These are phyloP conservation scores for Vitis rupestris DNA, from an alignment of 164 flowering plant genomes.

Conservation along the genomic window DNA sequence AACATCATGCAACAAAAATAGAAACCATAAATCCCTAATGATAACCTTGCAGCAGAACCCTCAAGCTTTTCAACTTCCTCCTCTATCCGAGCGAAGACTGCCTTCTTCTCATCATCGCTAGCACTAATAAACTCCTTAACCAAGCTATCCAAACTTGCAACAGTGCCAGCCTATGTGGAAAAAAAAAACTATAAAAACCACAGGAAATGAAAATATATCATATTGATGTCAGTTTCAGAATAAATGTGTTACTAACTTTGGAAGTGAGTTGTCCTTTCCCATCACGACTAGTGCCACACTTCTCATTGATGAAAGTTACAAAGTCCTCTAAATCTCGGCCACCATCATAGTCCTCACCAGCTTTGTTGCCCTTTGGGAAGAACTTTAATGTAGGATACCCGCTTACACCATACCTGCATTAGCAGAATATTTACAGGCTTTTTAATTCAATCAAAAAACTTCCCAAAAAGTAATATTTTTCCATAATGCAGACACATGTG, in stretches of 20 bases:
- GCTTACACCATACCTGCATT: constrained; percentile 83
- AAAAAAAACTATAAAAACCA: neutral
- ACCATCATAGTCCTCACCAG: constrained; percentile 92
- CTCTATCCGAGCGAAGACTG: constrained; percentile 51
- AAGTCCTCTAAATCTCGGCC: constrained; percentile 89
- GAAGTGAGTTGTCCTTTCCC: constrained; percentile 84
- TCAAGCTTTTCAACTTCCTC: constrained; percentile 75
- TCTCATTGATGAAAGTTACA: constrained; percentile 83
- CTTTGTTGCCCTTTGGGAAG: constrained; percentile 91
- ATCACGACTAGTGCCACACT: constrained; percentile 87
- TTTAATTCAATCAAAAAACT: neutral
- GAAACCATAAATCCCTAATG: neutral
- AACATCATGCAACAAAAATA: neutral
- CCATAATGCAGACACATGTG: too few species aligned
- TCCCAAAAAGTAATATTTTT: too few species aligned
- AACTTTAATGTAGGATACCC: constrained; percentile 95
- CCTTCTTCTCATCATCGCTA: constrained; percentile 65
- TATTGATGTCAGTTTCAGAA: neutral
- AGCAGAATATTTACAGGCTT: neutral
- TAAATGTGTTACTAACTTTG: constrained; percentile 38
- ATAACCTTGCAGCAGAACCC: constrained; percentile 73
- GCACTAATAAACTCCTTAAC: constrained; percentile 86
- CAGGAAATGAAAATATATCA: neutral
- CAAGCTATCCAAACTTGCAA: constrained; percentile 54
- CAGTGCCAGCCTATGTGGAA: constrained; percentile 66